phyloP scores from a whole-genome alignment of 352 stramenopile species.

The Elongisporangium undulatum region DNA sequence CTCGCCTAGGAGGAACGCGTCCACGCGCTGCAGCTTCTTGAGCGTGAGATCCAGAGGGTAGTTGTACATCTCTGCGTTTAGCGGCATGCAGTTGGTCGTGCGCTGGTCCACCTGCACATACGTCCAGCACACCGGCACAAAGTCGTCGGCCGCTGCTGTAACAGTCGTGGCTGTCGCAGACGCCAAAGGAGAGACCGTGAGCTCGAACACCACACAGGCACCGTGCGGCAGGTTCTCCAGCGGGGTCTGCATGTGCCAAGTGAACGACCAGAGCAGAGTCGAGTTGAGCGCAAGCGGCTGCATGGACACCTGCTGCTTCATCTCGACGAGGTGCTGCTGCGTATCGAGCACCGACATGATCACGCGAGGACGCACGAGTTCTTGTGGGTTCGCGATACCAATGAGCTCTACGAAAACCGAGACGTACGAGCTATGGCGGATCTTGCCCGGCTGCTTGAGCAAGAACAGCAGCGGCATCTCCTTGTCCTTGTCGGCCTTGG shows the following conservation, averaged over 20 bases:
- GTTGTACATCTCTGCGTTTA: slow-evolving; percentile 83
- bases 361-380: slow-evolving; percentile 54
- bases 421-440: slow-evolving; percentile 77
- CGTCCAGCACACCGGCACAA: slow-evolving; percentile 75
- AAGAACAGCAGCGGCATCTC: slow-evolving; percentile 56
- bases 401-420: slow-evolving; percentile 79
- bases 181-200: slow-evolving; percentile 37
- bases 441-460: slow-evolving; percentile 65
- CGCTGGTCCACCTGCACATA: slow-evolving; percentile 80
- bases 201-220: slow-evolving; percentile 66
- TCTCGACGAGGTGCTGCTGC: slow-evolving; percentile 64
- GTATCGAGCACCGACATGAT: slow-evolving; percentile 68
- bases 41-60: slow-evolving; percentile 73
- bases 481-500: slow-evolving; percentile 14
- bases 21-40: slow-evolving; percentile 63
- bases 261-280: slow-evolving; percentile 79
- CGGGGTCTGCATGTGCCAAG: slow-evolving; percentile 93
- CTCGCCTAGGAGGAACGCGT: slow-evolving; percentile 73
- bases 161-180: slow-evolving; percentile 8
- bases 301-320: slow-evolving; percentile 70
- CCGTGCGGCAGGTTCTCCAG: slow-evolving; percentile 86
- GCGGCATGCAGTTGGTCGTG: slow-evolving; percentile 58
- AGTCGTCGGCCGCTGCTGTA: slow-evolving; percentile 32
- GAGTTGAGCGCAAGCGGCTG: slow-evolving; percentile 54
- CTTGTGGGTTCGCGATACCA: slow-evolving; percentile 43